A percentile compares a stretch with the other conserved stretches of the same genome.
Evolutionary conservation across 1,284 basidiomycete species (phyloP).

Genomic region (Leccinum solheimii): DNA sequence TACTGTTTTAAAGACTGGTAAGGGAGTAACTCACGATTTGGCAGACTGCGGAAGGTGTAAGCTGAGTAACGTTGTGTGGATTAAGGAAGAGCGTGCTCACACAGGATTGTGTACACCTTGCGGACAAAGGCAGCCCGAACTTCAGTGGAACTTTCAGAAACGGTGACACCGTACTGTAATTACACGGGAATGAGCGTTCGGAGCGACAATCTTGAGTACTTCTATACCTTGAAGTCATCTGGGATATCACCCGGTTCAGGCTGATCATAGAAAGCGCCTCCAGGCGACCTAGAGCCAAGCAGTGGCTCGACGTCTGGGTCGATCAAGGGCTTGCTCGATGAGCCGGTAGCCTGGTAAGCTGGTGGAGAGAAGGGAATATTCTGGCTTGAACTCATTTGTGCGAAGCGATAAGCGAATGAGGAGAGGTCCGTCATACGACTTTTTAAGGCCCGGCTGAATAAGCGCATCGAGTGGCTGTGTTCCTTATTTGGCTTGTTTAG

Average conservation of each 20-base stretch:
- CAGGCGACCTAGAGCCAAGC: slow-evolving; percentile 44
- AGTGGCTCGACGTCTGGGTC: slow-evolving; percentile 44
- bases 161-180: slow-evolving; percentile 71
- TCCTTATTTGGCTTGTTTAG: slow-evolving; percentile 4
- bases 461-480: slow-evolving; percentile 28
- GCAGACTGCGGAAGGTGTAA: slow-evolving; percentile 44
- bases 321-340: slow-evolving; percentile 36
- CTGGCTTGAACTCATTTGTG: slow-evolving; percentile 33
- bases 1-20: not conserved
- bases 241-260: slow-evolving; percentile 70
- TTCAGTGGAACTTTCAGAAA: slow-evolving; percentile 70
- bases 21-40: slow-evolving; percentile 57
- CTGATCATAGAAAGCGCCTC: slow-evolving; percentile 64
- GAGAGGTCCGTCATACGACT: slow-evolving; percentile 2
- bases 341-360: slow-evolving; percentile 43
- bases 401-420: slow-evolving; percentile 22
- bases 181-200: slow-evolving; percentile 12
- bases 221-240: slow-evolving; percentile 78
- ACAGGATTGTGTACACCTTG: slow-evolving; percentile 80
- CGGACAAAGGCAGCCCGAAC: slow-evolving; percentile 75
- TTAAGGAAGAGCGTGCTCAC: slow-evolving; percentile 47
- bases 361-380: slow-evolving; percentile 55
- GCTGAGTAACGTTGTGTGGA: slow-evolving; percentile 5
- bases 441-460: slow-evolving; percentile 27
- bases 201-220: not conserved